Evolutionary conservation across 192 early-diverging fungal species (phyloP), one percentile per base, ranked within the genome.

Genomic region (Backusella sp.): DNA sequence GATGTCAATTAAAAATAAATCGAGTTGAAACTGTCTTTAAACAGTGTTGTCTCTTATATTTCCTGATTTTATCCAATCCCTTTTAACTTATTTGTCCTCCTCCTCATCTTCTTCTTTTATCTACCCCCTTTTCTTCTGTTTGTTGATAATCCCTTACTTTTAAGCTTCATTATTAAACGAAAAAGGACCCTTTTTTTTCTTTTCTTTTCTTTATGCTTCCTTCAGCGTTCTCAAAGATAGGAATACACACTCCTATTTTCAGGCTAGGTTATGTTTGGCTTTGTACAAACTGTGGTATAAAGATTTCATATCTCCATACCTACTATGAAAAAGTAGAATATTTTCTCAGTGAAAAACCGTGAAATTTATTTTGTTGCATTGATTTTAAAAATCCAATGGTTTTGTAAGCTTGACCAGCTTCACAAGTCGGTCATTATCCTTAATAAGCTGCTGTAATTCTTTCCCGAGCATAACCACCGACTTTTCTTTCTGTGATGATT

Each of bases 361-460:
- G 32, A 32, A 32, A 32, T 3, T 32, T 32, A 32, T 32, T 32
- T 32, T 32, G 3, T 32, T 32, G 30, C 30, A 32, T 32, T 32
- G 30, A 32, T 32, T 32, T 32, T 26, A 35, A 39, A 72, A 28
- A 46, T 85, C 83, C 8, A 80, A 35, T 2, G 88, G 88, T 56
- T 84, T 86, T 0, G 88, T 86, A n/a, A 80, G 76, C 42, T 84
- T 78, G 9, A 89, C 84, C 23, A 89, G 53, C 68, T 76, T 81
- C 28, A 75, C 6, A 26, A 89, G 72, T 9, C 79, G 59, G 35
- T 78, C 76, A 35, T 83, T 76, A 73, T 89, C 86, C 84, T 86
- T 86, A 21, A 75, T 70, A 79, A 94, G 82, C 7, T 59, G 76
- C 12, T 79, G 75, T 11, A 91, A 44, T 53, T 78, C 80, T 17